These are phyloP conservation scores for Botryosphaeria dothidea DNA, from an alignment of 2,329 filamentous ascomycete genomes.

Conservation along the genomic window DNA sequence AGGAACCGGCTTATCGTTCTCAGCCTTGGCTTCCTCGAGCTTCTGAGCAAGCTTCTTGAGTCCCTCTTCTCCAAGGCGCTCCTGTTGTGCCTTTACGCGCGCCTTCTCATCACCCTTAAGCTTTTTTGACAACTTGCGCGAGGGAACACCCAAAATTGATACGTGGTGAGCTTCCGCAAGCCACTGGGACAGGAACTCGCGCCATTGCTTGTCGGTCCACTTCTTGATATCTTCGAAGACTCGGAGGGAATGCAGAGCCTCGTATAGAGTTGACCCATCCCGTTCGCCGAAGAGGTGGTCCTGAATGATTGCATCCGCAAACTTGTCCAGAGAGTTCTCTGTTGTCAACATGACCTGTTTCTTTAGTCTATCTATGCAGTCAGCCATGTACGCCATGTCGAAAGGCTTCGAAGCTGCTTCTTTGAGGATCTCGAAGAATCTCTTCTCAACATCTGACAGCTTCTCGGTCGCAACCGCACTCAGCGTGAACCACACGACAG, in stretches of 20 bases:
- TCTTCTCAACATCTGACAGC: constrained; percentile 78
- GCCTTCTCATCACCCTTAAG: constrained; percentile 80
- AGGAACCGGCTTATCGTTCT: constrained; percentile 88
- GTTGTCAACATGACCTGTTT: constrained; percentile 81
- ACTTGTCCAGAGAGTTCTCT: constrained; percentile 78
- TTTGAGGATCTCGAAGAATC: constrained; percentile 79
- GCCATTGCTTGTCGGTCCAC: constrained; percentile 87
- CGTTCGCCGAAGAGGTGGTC: constrained; percentile 89
- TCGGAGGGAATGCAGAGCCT: constrained; percentile 41
- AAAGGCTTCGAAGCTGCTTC: constrained; percentile 78
- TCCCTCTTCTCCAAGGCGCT: constrained; percentile 78
- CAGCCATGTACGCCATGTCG: constrained; percentile 86
- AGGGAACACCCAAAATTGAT: constrained; percentile 85
- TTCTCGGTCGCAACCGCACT: constrained; percentile 86
- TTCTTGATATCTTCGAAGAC: constrained; percentile 68
- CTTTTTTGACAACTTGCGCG: constrained; percentile 73
- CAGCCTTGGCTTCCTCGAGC: constrained; percentile 79
- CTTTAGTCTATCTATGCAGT: constrained; percentile 80
- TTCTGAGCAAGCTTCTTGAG: constrained; percentile 72
- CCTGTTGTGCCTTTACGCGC: constrained; percentile 75
- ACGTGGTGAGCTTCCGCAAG: constrained; percentile 83
- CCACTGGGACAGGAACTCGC: constrained; percentile 78
- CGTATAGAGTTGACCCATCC: constrained; percentile 62
- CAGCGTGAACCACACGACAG: constrained; percentile 81
- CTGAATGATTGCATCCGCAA: constrained; percentile 81